Conservation (phyloP, 2,329 filamentous ascomycete species). For the Aspergillus brunneoviolaceus region DNA sequence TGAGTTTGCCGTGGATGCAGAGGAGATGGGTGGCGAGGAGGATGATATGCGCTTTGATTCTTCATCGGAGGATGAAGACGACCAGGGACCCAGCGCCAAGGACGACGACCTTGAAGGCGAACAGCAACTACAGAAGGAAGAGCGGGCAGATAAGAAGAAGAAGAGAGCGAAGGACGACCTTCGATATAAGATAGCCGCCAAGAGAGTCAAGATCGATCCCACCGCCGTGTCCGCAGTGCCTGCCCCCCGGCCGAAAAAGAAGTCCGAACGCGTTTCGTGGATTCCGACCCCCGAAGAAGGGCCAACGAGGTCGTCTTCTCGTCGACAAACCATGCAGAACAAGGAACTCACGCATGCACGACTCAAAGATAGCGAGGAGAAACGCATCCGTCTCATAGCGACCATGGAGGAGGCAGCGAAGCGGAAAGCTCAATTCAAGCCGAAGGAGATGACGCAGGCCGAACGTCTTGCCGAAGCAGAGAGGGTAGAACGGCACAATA, state of each 20-base stretch:
- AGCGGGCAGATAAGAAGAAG: slow-evolving; percentile 73
- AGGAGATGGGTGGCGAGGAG: slow-evolving; percentile 52
- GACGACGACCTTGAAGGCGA: slow-evolving; percentile 80
- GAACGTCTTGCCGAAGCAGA: slow-evolving; percentile 81
- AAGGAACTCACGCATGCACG: slow-evolving; percentile 58
- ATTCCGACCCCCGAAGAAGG: slow-evolving; percentile 63
- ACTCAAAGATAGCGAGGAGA: slow-evolving; percentile 51
- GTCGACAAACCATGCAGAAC: slow-evolving; percentile 63
- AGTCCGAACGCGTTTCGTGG: slow-evolving; percentile 70
- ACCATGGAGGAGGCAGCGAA: slow-evolving; percentile 63
- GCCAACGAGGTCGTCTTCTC: slow-evolving; percentile 61
- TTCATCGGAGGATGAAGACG: slow-evolving; percentile 79
- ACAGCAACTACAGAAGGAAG: slow-evolving; percentile 76
- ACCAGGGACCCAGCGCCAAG: slow-evolving; percentile 57
- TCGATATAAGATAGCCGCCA: slow-evolving; percentile 56
- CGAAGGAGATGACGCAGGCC: slow-evolving; percentile 80
- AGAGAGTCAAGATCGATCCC: slow-evolving; percentile 72
- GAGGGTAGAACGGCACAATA: slow-evolving; percentile 78
- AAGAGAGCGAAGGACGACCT: slow-evolving; percentile 76
- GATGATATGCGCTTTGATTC: slow-evolving; percentile 85
- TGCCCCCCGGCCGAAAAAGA: slow-evolving; percentile 59
- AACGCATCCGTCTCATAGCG: slow-evolving; percentile 48
- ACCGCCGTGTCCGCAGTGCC: slow-evolving; percentile 43
- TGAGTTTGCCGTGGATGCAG: slow-evolving; percentile 40
- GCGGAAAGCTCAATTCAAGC: slow-evolving; percentile 69